These are phyloP conservation scores for Botrytis cinerea DNA, from an alignment of 2,329 filamentous ascomycete genomes.

Conservation along the genomic window DNA sequence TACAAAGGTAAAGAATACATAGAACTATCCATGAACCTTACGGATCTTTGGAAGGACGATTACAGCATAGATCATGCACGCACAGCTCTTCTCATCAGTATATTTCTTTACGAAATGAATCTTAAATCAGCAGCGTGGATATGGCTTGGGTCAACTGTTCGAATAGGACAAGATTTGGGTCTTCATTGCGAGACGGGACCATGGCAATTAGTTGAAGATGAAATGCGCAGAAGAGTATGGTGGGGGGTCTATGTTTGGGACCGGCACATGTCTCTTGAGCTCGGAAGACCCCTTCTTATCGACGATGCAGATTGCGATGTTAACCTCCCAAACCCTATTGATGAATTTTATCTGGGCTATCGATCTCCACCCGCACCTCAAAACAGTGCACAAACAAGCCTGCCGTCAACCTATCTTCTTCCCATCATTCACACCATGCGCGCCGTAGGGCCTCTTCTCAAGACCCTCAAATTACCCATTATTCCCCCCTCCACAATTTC, in stretches of 20 bases:
- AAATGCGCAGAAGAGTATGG: constrained; percentile 88
- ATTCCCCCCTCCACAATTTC: constrained; percentile 68
- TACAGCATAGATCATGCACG: constrained; percentile 75
- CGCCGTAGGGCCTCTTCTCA: constrained; percentile 71
- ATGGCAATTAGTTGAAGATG: constrained; percentile 74
- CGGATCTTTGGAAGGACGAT: constrained; percentile 81
- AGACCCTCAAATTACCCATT: constrained; percentile 66
- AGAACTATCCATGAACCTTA: constrained; percentile 66
- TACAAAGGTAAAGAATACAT: constrained; percentile 66
- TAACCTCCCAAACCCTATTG: constrained; percentile 73
- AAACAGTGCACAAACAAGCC: constrained; percentile 51
- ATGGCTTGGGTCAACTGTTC: constrained; percentile 79
- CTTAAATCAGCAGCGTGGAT: constrained; percentile 81
- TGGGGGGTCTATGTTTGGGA: constrained; percentile 94
- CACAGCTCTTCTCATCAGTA: constrained; percentile 69
- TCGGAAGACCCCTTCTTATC: constrained; percentile 79
- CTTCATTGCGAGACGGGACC: constrained; percentile 74
- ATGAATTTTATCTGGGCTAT: constrained; percentile 73
- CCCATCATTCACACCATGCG: constrained; percentile 81
- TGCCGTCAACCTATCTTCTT: constrained; percentile 68
- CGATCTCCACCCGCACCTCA: constrained; percentile 45
- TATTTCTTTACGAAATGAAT: constrained; percentile 85
- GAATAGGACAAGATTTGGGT: constrained; percentile 80
- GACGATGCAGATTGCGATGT: constrained; percentile 88
- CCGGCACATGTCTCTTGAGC: constrained; percentile 75